These are phyloP conservation scores for Parathielavia hyrcaniae DNA, from an alignment of 495 filamentous ascomycete genomes.

Conservation along the genomic window DNA sequence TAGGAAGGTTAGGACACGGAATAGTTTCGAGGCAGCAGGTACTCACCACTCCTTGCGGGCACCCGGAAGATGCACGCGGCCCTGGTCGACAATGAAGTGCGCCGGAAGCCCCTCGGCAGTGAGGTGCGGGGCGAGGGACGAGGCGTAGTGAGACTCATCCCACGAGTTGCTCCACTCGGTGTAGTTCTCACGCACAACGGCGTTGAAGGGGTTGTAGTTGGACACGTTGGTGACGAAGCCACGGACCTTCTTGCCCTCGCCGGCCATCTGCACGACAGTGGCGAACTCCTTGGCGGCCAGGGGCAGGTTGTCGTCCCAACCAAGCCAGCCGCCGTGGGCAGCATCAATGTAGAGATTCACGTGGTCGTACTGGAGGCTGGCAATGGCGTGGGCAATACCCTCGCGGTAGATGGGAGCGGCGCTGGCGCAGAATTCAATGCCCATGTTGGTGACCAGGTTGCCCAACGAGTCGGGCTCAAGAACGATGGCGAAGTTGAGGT, in stretches of 20 bases:
- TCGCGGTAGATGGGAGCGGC: slow-evolving; percentile 46
- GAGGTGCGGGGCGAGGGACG: slow-evolving; percentile 57
- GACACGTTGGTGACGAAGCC: slow-evolving; percentile 71
- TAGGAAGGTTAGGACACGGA: neutral
- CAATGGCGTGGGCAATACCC: slow-evolving; percentile 54
- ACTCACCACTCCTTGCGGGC: slow-evolving; percentile 49
- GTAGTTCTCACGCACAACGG: slow-evolving; percentile 31
- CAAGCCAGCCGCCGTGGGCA: slow-evolving; percentile 63
- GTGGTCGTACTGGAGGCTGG: slow-evolving; percentile 50
- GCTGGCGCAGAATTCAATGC: slow-evolving; percentile 47
- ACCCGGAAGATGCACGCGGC: slow-evolving; percentile 46
- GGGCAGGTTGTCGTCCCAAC: slow-evolving; percentile 65
- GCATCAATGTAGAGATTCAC: slow-evolving; percentile 61
- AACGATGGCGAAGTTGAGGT: slow-evolving; percentile 38
- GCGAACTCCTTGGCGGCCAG: slow-evolving; percentile 50
- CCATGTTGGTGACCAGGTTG: slow-evolving; percentile 57
- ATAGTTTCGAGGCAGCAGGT: neutral
- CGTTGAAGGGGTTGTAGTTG: slow-evolving; percentile 62
- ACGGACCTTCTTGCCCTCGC: slow-evolving; percentile 43
- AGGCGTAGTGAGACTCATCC: slow-evolving; percentile 63
- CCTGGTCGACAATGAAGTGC: slow-evolving; percentile 54
- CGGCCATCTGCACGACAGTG: slow-evolving; percentile 52
- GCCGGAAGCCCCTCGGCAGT: slow-evolving; percentile 51
- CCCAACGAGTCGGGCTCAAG: slow-evolving; percentile 58
- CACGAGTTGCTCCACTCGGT: slow-evolving; percentile 41